A percentile compares a stretch with the other conserved stretches of the same genome.
These are phyloP conservation scores for Debaryomyces sp. DNA, from an alignment of 1,139 yeast genomes.

Conservation along the genomic window DNA sequence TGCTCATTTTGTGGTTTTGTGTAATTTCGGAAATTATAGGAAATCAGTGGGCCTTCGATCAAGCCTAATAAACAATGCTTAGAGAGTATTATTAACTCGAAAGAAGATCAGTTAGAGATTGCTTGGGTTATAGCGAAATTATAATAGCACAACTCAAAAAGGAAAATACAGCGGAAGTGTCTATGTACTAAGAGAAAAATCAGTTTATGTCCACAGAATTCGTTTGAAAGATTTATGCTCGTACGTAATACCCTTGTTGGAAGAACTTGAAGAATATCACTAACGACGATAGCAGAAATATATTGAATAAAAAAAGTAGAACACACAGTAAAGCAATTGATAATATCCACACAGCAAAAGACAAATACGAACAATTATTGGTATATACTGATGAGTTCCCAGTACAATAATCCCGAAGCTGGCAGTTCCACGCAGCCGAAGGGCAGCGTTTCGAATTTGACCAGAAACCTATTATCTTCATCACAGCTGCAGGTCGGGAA, in stretches of 20 bases:
- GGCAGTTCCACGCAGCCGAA: slow-evolving; percentile 9
- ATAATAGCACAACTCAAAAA: not conserved
- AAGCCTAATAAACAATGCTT: not conserved
- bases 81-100: not conserved
- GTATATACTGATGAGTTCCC: slow-evolving; percentile 12
- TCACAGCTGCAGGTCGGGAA: slow-evolving; percentile 8
- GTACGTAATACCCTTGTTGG: not conserved
- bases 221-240: not conserved
- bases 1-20: not conserved
- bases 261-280: not conserved
- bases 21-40: slow-evolving; percentile 4
- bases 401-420: slow-evolving; percentile 11
- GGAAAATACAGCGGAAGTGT: not conserved
- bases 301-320: not conserved
- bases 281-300: not conserved
- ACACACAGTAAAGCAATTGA: not conserved
- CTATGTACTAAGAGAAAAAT: not conserved
- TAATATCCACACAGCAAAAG: not conserved
- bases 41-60: slow-evolving; percentile 4
- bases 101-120: not conserved
- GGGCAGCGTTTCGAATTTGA: slow-evolving; percentile 38
- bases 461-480: slow-evolving; percentile 36
- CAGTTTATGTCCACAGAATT: not conserved
- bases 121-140: not conserved
- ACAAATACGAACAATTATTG: not conserved